Conservation (phyloP, 2,329 filamentous ascomycete genomes). For the Didymellaceae sp. region DNA sequence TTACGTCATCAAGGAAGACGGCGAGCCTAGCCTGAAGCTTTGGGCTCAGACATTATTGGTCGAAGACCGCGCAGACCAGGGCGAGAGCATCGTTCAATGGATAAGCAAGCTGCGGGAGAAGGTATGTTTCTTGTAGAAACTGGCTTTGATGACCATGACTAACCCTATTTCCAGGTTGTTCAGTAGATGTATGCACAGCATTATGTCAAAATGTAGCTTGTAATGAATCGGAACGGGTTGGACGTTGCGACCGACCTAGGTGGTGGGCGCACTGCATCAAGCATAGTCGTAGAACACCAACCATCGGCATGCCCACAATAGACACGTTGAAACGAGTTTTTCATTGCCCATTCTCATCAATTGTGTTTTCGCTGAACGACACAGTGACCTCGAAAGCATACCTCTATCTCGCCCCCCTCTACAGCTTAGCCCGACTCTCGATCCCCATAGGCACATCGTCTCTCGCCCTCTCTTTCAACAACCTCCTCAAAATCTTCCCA, state of each 20-base stretch:
- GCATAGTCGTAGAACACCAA: slow-evolving; percentile 7
- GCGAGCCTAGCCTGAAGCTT: slow-evolving; percentile 90
- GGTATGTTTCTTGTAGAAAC: slow-evolving; percentile 61
- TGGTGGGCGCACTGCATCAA: slow-evolving; percentile 3
- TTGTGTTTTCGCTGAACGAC: not conserved
- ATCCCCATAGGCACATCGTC: slow-evolving; percentile 26
- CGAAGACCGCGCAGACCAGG: slow-evolving; percentile 93
- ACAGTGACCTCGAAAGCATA: not conserved
- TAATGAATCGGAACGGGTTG: slow-evolving; percentile 11
- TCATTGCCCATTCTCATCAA: no score
- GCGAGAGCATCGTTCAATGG: slow-evolving; percentile 91
- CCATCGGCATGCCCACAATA: slow-evolving; percentile 9
- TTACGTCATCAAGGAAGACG: slow-evolving; percentile 93
- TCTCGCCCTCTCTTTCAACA: slow-evolving; percentile 31
- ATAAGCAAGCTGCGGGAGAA: slow-evolving; percentile 92
- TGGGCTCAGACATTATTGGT: slow-evolving; percentile 97
- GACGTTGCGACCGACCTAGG: not conserved
- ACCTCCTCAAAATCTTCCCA: slow-evolving; percentile 54
- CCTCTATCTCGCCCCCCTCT: no score
- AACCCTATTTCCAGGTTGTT: slow-evolving; percentile 38
- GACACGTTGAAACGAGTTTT: no score
- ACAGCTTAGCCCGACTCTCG: slow-evolving; percentile 22
- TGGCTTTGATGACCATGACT: not conserved
- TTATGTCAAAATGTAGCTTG: slow-evolving; percentile 10
- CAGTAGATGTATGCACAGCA: slow-evolving; percentile 34